Evolutionary conservation across 2,329 filamentous ascomycete genomes (phyloP).

Genomic region (Colletotrichum viniferum): DNA sequence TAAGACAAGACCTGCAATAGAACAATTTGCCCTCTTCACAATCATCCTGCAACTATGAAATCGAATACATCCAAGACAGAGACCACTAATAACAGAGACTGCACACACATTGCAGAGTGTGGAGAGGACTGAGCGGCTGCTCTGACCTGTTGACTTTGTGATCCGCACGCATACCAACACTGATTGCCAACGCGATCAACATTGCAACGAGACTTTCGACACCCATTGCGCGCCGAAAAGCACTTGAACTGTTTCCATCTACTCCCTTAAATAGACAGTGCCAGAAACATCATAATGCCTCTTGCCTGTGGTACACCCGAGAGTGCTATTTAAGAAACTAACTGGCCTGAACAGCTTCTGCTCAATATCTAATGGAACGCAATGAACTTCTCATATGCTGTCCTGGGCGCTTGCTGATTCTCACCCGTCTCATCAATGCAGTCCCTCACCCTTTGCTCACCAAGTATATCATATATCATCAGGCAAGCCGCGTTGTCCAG

Average conservation of each 20-base stretch:
- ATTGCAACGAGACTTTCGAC: not conserved
- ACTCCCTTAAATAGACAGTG: not conserved
- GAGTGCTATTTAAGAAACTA: not conserved
- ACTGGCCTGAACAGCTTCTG: not conserved
- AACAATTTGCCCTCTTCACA: rapidly evolving
- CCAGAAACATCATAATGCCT: no score
- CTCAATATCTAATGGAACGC: not conserved
- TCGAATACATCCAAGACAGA: not conserved
- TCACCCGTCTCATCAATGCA: not conserved
- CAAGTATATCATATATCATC: not conserved
- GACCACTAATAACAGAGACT: not conserved
- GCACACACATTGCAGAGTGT: rapidly evolving
- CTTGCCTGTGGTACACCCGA: no score
- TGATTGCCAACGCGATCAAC: rapidly evolving
- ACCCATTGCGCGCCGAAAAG: not conserved
- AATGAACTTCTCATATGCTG: no score
- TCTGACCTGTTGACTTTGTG: not conserved
- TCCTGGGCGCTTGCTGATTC: not conserved
- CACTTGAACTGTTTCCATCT: rapidly evolving
- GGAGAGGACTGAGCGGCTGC: rapidly evolving
- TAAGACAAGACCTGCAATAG: not conserved
- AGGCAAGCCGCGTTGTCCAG: not conserved
- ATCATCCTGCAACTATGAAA: rapidly evolving
- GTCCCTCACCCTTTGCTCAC: not conserved
- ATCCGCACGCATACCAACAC: not conserved